A percentile compares a stretch with the other conserved stretches of the same genome.
These are phyloP conservation scores for Phyllosticta paracitricarpa DNA, from an alignment of 2,329 filamentous ascomycete genomes.

Conservation along the genomic window DNA sequence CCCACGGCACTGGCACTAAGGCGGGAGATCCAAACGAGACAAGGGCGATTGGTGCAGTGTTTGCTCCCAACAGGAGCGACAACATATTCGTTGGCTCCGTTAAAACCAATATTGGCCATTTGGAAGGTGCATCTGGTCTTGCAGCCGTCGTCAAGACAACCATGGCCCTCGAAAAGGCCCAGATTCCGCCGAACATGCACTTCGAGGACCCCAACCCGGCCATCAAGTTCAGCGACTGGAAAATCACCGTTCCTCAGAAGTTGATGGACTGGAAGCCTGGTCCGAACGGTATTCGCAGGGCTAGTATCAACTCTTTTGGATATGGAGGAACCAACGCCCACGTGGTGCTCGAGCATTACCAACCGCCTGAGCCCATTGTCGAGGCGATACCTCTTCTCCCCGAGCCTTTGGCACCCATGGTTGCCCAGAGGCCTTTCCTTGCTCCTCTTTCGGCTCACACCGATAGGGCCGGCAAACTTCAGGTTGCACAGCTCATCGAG, in stretches of 20 bases:
- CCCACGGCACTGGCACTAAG: conserved; percentile 17
- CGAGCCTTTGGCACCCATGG: background rate
- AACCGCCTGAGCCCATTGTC: background rate
- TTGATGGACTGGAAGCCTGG: conserved; percentile 9
- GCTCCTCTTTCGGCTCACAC: conserved; percentile 8
- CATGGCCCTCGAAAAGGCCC: conserved; percentile 14
- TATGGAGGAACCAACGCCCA: conserved; percentile 21
- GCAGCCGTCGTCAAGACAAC: conserved; percentile 20
- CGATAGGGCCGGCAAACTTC: conserved; percentile 9
- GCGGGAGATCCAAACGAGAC: conserved; percentile 11
- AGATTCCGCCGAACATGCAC: conserved; percentile 18
- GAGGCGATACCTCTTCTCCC: background rate
- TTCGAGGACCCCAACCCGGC: conserved; percentile 10
- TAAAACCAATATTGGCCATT: conserved; percentile 22
- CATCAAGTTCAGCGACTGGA: conserved; percentile 9
- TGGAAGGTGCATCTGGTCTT: conserved; percentile 21
- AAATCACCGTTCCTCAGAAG: conserved; percentile 11
- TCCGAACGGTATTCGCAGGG: conserved; percentile 10
- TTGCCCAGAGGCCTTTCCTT: conserved; percentile 1
- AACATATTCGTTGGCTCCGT: conserved; percentile 13
- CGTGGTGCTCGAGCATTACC: conserved; percentile 16
- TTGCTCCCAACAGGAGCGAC: conserved; percentile 19
- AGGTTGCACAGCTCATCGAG: background rate
- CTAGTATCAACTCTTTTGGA: conserved; percentile 16
- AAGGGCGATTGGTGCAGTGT: conserved; percentile 13